Conservation (phyloP, 176 grass and related monocot species). For the Elaeis guineensis region DNA sequence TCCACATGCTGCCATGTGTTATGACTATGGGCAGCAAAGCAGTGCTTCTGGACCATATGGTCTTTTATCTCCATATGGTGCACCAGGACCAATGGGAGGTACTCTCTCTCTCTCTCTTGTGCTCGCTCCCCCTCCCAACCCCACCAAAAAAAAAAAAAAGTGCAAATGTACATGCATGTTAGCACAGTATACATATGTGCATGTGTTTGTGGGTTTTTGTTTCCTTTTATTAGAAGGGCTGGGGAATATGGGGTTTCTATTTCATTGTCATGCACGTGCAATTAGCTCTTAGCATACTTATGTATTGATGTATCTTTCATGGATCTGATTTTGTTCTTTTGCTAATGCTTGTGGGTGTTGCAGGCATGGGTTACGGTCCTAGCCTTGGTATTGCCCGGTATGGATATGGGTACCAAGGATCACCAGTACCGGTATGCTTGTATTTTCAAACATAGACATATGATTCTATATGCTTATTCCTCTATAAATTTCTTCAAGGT, state of each 20-base stretch:
- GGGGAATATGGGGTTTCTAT: background rate
- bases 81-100: constrained; percentile 70
- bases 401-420: constrained; percentile 86
- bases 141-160: no score
- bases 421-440: constrained; percentile 68
- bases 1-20: constrained; percentile 54
- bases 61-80: constrained; percentile 71
- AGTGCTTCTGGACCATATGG: constrained; percentile 61
- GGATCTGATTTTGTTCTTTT: no score
- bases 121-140: no score
- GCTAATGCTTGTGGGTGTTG: background rate
- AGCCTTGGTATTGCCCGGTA: constrained; percentile 55
- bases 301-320: no score
- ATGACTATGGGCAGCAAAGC: constrained; percentile 62
- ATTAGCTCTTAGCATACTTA: no score
- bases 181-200: no score
- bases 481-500: no score
- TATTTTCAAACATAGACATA: background rate
- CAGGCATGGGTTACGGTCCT: constrained; percentile 71
- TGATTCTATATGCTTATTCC: no score
- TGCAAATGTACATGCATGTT: no score
- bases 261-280: background rate
- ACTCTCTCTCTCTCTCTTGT: constrained; percentile 17
- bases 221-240: no score
- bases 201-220: no score